Percentiles rank a stretch among this genome's conserved stretches.
Conservation (phyloP, 495 filamentous ascomycete genomes). For the Delitschia confertaspora region DNA sequence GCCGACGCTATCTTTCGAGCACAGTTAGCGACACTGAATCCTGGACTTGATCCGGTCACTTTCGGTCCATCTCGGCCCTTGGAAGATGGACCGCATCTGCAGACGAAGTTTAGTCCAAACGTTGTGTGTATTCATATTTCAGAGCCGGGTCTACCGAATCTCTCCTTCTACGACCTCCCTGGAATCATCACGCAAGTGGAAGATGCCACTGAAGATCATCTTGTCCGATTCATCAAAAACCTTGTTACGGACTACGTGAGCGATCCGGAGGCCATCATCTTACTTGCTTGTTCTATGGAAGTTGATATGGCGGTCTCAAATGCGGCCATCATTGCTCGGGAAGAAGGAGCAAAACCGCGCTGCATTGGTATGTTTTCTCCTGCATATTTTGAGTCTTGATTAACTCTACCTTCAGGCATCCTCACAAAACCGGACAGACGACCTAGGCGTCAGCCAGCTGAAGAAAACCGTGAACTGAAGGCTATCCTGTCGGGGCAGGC, state of each 20-base stretch:
- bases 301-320: constrained; percentile 61
- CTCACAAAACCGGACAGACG: constrained; percentile 73
- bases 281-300: constrained; percentile 68
- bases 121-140: constrained; percentile 65
- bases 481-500: constrained; percentile 47
- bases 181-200: constrained; percentile 64
- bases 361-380: constrained; percentile 39
- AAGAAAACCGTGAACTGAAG: constrained; percentile 49
- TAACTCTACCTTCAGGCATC: constrained; percentile 41
- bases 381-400: not conserved
- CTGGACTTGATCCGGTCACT: constrained; percentile 38
- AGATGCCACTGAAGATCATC: constrained; percentile 50
- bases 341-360: constrained; percentile 48
- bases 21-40: constrained; percentile 65
- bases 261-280: constrained; percentile 56
- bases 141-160: constrained; percentile 54
- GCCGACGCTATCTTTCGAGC: constrained; percentile 55
- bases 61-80: constrained; percentile 34
- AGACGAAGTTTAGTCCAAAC: constrained; percentile 69
- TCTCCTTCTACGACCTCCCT: constrained; percentile 75
- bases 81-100: constrained; percentile 7
- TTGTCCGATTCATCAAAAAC: constrained; percentile 59
- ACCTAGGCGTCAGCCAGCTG: constrained; percentile 39
- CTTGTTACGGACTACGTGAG: constrained; percentile 58
- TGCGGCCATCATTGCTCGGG: constrained; percentile 53